Evolutionary conservation across 2,329 filamentous ascomycete species (phyloP).

Genomic region (Aspergillus phoenicis): DNA sequence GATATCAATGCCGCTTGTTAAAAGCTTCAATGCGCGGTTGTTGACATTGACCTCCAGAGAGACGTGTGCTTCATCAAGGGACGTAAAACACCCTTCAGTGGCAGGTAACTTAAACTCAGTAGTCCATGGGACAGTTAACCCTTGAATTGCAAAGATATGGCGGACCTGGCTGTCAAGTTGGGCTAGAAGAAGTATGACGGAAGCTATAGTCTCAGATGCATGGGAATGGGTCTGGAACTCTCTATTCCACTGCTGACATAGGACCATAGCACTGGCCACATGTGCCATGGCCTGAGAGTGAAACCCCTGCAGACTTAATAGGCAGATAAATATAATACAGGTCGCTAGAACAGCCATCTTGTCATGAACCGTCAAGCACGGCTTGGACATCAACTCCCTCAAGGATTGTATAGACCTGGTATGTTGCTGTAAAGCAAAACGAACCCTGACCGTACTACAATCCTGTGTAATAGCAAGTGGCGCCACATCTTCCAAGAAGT

Average conservation of each 20-base stretch:
- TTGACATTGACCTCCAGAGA: not conserved
- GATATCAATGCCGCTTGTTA: not conserved
- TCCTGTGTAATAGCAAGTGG: not conserved
- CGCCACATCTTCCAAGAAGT: not conserved
- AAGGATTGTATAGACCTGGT: not conserved
- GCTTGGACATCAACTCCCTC: not conserved
- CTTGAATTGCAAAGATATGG: not conserved
- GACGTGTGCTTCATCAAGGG: not conserved
- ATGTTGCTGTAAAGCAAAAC: not conserved
- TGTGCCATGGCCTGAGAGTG: constrained; percentile 2
- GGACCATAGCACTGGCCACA: not conserved
- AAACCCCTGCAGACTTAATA: not conserved
- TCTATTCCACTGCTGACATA: constrained; percentile 3
- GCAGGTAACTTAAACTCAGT: not conserved
- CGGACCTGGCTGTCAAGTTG: constrained; percentile 6
- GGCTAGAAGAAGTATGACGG: not conserved
- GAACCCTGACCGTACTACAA: not conserved
- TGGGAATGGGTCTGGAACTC: not conserved
- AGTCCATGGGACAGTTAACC: not conserved
- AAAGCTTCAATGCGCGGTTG: not conserved
- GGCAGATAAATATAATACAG: constrained; percentile 3
- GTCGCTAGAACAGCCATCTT: not conserved
- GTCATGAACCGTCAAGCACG: not conserved
- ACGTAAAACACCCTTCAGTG: not conserved
- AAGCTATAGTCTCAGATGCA: not conserved